These are phyloP conservation scores for Collybia mongolica DNA, from an alignment of 768 basidiomycete species.

Conservation along the genomic window DNA sequence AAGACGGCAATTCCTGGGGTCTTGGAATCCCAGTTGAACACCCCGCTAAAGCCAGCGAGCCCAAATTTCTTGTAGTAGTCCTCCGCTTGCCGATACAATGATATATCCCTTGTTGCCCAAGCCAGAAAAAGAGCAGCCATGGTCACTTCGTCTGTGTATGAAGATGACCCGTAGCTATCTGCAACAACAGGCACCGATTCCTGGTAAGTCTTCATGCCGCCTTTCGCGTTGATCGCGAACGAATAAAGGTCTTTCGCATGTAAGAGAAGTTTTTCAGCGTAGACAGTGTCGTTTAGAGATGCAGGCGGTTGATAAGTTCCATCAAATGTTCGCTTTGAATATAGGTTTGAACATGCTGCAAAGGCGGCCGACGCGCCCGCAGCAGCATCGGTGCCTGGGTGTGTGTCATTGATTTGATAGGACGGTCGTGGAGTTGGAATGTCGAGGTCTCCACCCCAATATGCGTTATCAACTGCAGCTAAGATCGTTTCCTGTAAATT, in stretches of 20 bases:
- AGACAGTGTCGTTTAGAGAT: conserved; percentile 69
- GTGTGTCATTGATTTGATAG: conserved; percentile 74
- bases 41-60: conserved; percentile 48
- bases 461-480: conserved; percentile 68
- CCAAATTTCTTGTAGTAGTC: conserved; percentile 56
- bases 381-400: conserved; percentile 89
- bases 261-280: conserved; percentile 63
- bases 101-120: conserved; percentile 61
- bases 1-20: conserved; percentile 74
- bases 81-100: conserved; percentile 62
- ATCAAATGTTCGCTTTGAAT: conserved; percentile 57
- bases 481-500: neutral
- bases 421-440: conserved; percentile 77
- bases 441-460: conserved; percentile 86
- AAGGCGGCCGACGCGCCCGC: conserved; percentile 86
- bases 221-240: conserved; percentile 70
- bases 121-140: conserved; percentile 78
- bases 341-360: conserved; percentile 81
- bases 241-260: conserved; percentile 77
- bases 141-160: conserved; percentile 70
- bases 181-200: conserved; percentile 64
- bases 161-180: conserved; percentile 68
- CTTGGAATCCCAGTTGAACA: conserved; percentile 91
- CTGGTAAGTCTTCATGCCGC: conserved; percentile 64
- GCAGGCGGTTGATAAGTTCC: conserved; percentile 55